Base-by-base conservation (phyloP, 495 filamentous ascomycete genomes). In the Podospora conica region DNA sequence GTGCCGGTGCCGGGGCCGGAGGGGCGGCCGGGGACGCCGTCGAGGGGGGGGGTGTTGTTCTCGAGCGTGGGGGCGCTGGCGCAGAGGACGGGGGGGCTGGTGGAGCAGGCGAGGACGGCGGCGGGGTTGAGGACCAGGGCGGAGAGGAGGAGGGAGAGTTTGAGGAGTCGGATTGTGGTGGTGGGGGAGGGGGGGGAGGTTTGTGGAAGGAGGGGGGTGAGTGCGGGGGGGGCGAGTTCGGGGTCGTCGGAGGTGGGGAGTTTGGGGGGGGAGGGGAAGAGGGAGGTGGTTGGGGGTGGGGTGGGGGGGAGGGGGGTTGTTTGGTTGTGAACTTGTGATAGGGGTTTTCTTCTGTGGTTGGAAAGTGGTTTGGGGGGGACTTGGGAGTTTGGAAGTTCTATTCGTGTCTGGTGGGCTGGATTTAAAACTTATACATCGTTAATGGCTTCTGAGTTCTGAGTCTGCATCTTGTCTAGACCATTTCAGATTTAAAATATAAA, bases 101-200 rank as follows among this genome's bases (percentile, higher is more conserved):
- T 65, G 6, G 63, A 25, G 63, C 63, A 65, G 1, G 55, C 60
- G n/a, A 22, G 33, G 20, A 27, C 56, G 22, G 24, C 58, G 28
- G 64, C 31, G 29, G 54, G 61, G 54, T 21, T 57, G 25, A 55
- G 21, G 15, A 66, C 24, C 9, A 66, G 27, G 23, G 56, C 65
- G 33, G 60, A 66, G 28, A 58, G 59, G 65, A 54, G 60, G 63
- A 54, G 69, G 61, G 65, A 71, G 48, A 63, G 60, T 20, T 15
- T 73, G 60, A 71, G 65, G 66, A 65, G 63, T 27, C 65, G 53
- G 40, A 69, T 71, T 58, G 31, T 57, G 28, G 65, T 70, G 11
- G 5, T 67, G 21, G 53, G 58, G 53, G 65, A 66, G 20, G 66
- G 63, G 23, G 65, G 65, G 20, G 24, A 58, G 62, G 65, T 61